Evolutionary conservation across 1,139 yeast species (phyloP), one percentile per base, ranked within the genome.

Genomic region (Meyerozyma smithsonii): DNA sequence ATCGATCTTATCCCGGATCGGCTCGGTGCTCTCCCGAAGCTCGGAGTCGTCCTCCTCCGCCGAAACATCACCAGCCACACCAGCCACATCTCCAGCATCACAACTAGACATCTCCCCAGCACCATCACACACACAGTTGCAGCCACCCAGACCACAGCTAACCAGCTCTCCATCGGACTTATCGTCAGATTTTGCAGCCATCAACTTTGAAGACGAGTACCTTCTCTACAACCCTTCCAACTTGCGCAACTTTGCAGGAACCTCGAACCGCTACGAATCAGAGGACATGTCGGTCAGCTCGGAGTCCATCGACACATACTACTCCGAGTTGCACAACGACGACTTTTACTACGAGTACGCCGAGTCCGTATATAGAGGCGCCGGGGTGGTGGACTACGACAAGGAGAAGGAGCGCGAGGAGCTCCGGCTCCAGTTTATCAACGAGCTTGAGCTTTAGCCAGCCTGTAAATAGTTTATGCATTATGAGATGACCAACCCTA

Each of bases 351-450:
- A 47, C 37, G 51, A 51, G 26, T 30, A 44, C 25, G 44, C 43
- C 4, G 38, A 42, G 16, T 45, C 50, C 4, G 43, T 43, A 15
- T 46, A 47, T 28, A 44, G 45, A 26, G 69, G 64, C 43, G 66
- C 61, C 35, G 64, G 59, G 35, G 59, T 53, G 43, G 47, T 64
- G 7, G 51, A 51, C 26, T 52, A 49, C 35, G 65, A 62, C 28
- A 59, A 55, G 42, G 72, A 69, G 35, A 51, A 49, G 37, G 74
- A 69, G 46, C 56, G 71, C 44, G 48, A 57, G 30, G 73, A 68
- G 50, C 59, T 69, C 39, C 56, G 75, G 39, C 51, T 62, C 44
- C 74, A 69, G 46, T 63, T 69, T 44, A 49, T 68, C 48, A 57
- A 53, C 39, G 73, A 69, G 42, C 54, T 66, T 36, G 50, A 44